Evolutionary conservation across 441 rosid species (phyloP), one percentile per base, ranked within the genome.

Genomic region (Populus trichocarpa): DNA sequence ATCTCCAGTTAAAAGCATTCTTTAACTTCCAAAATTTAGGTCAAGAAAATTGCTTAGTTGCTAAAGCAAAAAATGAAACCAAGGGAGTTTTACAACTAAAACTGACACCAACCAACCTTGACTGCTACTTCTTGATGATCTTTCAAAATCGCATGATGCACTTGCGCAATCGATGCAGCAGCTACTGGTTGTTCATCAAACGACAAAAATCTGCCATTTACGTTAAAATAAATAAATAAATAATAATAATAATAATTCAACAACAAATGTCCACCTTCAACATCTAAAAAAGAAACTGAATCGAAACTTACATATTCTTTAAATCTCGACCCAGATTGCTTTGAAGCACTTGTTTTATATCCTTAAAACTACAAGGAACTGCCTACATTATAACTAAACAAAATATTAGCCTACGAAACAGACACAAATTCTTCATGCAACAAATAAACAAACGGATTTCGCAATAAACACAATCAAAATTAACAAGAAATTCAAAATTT

Each of bases 141-240:
- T 82, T 84, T 92, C 81, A 92, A 77, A 28, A 88, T 75, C 3
- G 98, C 99, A 74, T 30, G 96, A 81, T 95, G 99, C 53, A 95
- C 99, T 87, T 95, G 99, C 63, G 97, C 98, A 85, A 95, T 92
- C 72, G 99, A 95, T 53, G 99, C 99, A 76, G 99, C 96, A 81
- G 98, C 99, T 73, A 92, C 90, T 36, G 99, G 95, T 81, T 86
- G 88, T 81, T 95, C 97, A 83, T 91, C 92, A 71, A 95, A 82
- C n/a, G 93, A 93, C 80, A 82, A 77, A 81, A 93, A 95, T 83
- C 97, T 94, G 88, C 82, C 76, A 84, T 71, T 78, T 76, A 18
- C 68, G 10, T 57, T 69, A 74, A 77, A 61, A 30, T 69, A 69
- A 6, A 2, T 28, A 75, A 71, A 77, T 79, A 74, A 82, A 25